Conservation (phyloP, 2,329 filamentous ascomycete species). For the Mycosphaerella arachidis region DNA sequence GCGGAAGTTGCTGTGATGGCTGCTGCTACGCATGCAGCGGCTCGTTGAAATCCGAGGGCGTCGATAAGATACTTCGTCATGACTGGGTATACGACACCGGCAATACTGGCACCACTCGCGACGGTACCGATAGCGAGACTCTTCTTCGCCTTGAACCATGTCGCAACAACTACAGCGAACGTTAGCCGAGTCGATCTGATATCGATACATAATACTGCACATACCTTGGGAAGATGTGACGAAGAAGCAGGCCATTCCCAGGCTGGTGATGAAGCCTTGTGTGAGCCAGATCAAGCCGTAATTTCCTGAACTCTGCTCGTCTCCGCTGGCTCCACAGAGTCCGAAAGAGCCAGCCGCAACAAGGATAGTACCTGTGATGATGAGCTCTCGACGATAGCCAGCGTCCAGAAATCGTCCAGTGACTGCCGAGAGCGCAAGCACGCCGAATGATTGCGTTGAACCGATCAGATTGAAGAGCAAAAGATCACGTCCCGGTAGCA, state of each 20-base stretch:
- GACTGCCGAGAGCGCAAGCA: conserved; percentile 43
- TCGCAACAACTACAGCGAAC: conserved; percentile 40
- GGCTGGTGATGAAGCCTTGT: conserved; percentile 44
- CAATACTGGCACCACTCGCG: conserved; percentile 47
- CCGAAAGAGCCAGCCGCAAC: conserved; percentile 44
- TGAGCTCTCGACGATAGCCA: conserved; percentile 39
- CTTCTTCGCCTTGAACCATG: conserved; percentile 47
- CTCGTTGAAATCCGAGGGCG: conserved; percentile 42
- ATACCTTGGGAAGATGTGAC: conserved; percentile 48
- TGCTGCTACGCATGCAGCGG: conserved; percentile 39
- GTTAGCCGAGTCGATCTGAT: not conserved
- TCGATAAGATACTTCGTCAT: conserved; percentile 44
- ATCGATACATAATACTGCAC: conserved; percentile 4
- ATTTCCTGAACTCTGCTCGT: conserved; percentile 35
- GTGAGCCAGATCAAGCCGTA: conserved; percentile 45
- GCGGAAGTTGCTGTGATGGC: conserved; percentile 40
- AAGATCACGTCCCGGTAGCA: conserved; percentile 39
- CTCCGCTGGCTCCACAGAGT: conserved; percentile 40
- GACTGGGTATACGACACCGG: conserved; percentile 41
- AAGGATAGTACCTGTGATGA: conserved; percentile 40
- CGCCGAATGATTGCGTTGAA: conserved; percentile 45
- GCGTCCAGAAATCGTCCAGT: conserved; percentile 49
- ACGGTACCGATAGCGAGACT: conserved; percentile 48
- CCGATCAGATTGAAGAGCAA: conserved; percentile 46
- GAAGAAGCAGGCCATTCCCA: conserved; percentile 52